Evolutionary conservation across 257 asterid species (phyloP).

Genomic region (Rehmannia glutinosa): DNA sequence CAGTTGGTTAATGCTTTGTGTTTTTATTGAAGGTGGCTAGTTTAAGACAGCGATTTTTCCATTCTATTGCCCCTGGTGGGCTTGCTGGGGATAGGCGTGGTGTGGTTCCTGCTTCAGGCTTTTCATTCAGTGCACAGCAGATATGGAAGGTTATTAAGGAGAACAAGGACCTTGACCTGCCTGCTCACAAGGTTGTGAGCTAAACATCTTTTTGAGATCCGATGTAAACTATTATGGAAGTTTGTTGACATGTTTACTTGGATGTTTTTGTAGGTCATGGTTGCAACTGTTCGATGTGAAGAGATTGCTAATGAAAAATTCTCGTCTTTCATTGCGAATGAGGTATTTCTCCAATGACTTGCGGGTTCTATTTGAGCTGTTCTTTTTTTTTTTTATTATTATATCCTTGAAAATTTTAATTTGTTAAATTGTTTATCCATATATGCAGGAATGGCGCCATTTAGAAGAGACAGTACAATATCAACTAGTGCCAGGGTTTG

Average conservation of each 20-base stretch:
- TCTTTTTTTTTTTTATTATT: no score
- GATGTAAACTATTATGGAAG: conserved; percentile 9
- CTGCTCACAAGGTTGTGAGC: conserved; percentile 77
- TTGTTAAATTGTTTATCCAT: conserved; percentile 12
- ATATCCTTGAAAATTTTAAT: background rate
- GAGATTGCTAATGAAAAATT: conserved; percentile 63
- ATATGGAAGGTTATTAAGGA: conserved; percentile 90
- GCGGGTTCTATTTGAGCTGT: conserved; percentile 1
- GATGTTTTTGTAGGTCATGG: conserved; percentile 49
- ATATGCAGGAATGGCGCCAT: conserved; percentile 56
- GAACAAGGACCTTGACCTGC: conserved; percentile 90
- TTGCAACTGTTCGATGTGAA: conserved; percentile 80
- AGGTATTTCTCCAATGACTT: conserved; percentile 31
- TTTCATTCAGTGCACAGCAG: conserved; percentile 76
- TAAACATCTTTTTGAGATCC: conserved; percentile 12
- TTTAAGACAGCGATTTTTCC: conserved; percentile 70
- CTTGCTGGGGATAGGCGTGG: conserved; percentile 95
- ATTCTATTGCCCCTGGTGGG: conserved; percentile 89
- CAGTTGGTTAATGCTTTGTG: conserved; percentile 17
- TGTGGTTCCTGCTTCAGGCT: conserved; percentile 94
- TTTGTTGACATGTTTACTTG: conserved; percentile 13
- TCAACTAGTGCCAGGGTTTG: conserved; percentile 51
- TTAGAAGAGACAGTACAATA: conserved; percentile 50
- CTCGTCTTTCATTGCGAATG: conserved; percentile 43
- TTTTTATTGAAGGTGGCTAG: conserved; percentile 53